Percentiles rank a stretch among this genome's conserved stretches.
Evolutionary conservation across 2,329 filamentous ascomycete species (phyloP).

Genomic region (Sporothrix globosa): DNA sequence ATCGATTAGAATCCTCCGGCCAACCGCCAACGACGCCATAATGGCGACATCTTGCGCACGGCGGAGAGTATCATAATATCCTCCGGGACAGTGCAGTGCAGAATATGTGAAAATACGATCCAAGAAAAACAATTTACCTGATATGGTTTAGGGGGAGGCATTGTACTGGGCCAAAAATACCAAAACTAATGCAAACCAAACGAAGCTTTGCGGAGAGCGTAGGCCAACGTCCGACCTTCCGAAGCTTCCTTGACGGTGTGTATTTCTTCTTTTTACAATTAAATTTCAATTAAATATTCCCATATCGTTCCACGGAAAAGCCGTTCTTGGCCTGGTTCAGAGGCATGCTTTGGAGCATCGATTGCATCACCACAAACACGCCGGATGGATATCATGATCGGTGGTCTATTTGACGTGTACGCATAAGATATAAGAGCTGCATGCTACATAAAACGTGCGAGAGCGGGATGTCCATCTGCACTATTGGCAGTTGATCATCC

Average conservation of each 20-base stretch:
- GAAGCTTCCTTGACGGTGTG: no score
- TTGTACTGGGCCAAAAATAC: background rate
- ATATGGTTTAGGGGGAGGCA: background rate
- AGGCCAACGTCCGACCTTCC: no score
- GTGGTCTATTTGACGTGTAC: background rate
- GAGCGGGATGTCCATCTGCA: no score
- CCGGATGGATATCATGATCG: background rate
- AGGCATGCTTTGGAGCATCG: slow-evolving; percentile 34
- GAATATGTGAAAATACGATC: background rate
- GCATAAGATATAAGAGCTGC: background rate
- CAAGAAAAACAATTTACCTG: background rate
- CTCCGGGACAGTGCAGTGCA: slow-evolving; percentile 20
- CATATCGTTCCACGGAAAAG: slow-evolving; percentile 9
- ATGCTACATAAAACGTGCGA: background rate
- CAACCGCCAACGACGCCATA: slow-evolving; percentile 27
- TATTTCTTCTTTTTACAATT: no score
- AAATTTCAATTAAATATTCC: background rate
- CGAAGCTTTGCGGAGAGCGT: no score
- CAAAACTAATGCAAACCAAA: no score
- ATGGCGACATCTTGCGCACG: slow-evolving; percentile 35
- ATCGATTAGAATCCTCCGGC: slow-evolving; percentile 5
- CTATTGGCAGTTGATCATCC: no score
- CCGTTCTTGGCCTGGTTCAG: slow-evolving; percentile 25
- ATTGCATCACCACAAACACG: slow-evolving; percentile 16
- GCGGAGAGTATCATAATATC: slow-evolving; percentile 32